Evolutionary conservation across 495 filamentous ascomycete genomes (phyloP), one percentile per base, ranked within the genome.

Genomic region (Melanomma pulvis-pyrius): DNA sequence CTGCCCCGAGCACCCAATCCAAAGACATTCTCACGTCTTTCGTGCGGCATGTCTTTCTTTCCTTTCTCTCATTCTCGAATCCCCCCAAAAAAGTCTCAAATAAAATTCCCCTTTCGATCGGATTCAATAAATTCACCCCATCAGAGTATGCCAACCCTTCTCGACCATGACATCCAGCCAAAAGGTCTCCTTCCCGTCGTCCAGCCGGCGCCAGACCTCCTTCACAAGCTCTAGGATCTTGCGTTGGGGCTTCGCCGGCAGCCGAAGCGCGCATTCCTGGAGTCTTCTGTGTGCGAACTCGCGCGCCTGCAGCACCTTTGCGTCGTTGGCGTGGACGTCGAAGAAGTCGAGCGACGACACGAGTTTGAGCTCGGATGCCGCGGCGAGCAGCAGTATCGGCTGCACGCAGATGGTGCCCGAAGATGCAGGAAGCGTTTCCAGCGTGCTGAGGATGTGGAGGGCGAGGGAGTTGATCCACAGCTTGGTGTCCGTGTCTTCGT

Each of bases 151-250:
- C 82, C 83, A 85, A 17, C 81, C 80, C 47, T 81, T 82, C 68
- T 84, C 81, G 61, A 83, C 78, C 81, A 84, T 83, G 22, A 86
- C 79, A 74, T 86, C 83, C 65, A 86, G 79, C 83, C 83, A 86
- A 70, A 80, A 81, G 24, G 69, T 65, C 8, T 70, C 54, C 22
- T 62, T 25, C 6, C 71, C 71, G 22, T 59, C 70, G 72, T 86
- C 83, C 73, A 81, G 77, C 25, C 80, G 69, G 28, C 67, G 71
- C 83, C 83, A 86, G 0, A 82, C 80, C 72, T 85, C 83, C 61
- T 74, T 68, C 0, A 85, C 80, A 0, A 85, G 62, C 44, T 74
- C 71, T 17, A 83, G 59, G 57, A 82, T 82, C 17, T 81, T 78
- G 53, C 75, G 68, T 41, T 84, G 79, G 26, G 83, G 83, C 62